Percentiles rank a stretch among this genome's conserved stretches.
Evolutionary conservation across 2,329 filamentous ascomycete species (phyloP).

Genomic region (Aspergillus costaricaensis): DNA sequence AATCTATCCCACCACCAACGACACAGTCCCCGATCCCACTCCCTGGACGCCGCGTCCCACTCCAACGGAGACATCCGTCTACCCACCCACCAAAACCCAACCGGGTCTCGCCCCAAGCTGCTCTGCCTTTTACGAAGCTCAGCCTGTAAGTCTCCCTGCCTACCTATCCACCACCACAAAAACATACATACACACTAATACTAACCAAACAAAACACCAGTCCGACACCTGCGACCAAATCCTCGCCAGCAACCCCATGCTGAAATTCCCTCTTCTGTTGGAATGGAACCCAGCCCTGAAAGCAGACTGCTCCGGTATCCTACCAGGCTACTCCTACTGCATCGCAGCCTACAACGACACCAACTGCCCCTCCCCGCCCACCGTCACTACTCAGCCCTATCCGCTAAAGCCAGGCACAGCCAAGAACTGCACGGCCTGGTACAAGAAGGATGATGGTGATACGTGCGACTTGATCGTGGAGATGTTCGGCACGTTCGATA

Average conservation of each 20-base stretch:
- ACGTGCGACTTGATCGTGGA: constrained; percentile 12
- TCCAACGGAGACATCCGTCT: not conserved
- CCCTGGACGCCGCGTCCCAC: not conserved
- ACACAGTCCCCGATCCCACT: constrained; percentile 2
- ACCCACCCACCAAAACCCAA: constrained; percentile 10
- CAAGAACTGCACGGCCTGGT: constrained; percentile 14
- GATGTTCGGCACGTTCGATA: constrained; percentile 12
- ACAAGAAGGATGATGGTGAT: constrained; percentile 7
- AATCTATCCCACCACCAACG: constrained; percentile 2
- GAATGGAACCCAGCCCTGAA: constrained; percentile 17
- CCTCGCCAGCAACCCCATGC: not conserved
- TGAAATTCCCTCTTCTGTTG: constrained; percentile 4
- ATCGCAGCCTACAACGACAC: constrained; percentile 11
- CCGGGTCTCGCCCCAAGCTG: constrained; percentile 3
- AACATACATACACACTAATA: too few relatives aligned
- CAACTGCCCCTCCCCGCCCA: constrained; percentile 2
- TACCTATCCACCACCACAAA: not conserved
- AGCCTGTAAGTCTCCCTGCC: not conserved
- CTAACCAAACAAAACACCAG: not conserved
- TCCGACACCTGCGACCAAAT: constrained; percentile 14
- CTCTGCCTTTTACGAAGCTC: constrained; percentile 10
- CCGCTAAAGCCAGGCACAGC: not conserved
- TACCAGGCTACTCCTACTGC: constrained; percentile 15
- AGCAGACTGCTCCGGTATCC: constrained; percentile 11
- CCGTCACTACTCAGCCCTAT: constrained; percentile 9